A percentile compares a stretch with the other conserved stretches of the same genome.
phyloP scores from a whole-genome alignment of 2,329 filamentous ascomycete genomes.

The Clonostachys rosea region DNA sequence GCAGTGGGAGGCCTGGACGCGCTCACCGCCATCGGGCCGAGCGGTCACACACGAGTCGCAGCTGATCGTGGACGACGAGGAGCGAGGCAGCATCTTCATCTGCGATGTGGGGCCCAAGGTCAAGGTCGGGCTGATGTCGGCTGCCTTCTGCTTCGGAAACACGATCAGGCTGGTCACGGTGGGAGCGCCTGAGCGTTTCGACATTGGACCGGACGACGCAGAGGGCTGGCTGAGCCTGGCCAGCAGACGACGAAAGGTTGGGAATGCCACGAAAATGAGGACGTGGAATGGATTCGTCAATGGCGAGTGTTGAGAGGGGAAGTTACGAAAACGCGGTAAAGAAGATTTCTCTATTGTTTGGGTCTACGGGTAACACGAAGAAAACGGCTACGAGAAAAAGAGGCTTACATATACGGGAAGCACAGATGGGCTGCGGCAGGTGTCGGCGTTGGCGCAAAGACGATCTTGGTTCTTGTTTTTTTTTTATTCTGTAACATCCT shows the following conservation, averaged over 20 bases:
- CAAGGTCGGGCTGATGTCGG: constrained; percentile 56
- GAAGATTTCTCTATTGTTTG: too few relatives aligned
- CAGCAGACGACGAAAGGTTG: constrained; percentile 30
- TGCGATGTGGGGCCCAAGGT: constrained; percentile 61
- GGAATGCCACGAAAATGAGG: constrained; percentile 3
- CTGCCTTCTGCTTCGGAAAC: constrained; percentile 70
- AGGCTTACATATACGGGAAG: too few relatives aligned
- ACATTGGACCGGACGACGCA: constrained; percentile 26
- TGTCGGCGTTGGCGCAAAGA: too few relatives aligned
- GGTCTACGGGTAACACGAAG: too few relatives aligned
- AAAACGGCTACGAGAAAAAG: too few relatives aligned
- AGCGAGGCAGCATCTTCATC: constrained; percentile 53
- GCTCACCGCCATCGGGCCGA: constrained; percentile 34
- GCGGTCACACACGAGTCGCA: constrained; percentile 37
- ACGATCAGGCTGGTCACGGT: constrained; percentile 66
- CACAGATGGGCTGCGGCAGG: too few relatives aligned
- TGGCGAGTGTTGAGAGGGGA: too few relatives aligned
- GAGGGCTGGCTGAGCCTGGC: constrained; percentile 22
- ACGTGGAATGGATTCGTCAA: neutral
- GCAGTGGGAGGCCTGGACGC: constrained; percentile 52
- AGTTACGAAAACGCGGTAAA: too few relatives aligned
- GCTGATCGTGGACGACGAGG: constrained; percentile 33
- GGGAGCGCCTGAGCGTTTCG: constrained; percentile 58
- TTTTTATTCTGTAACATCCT: neutral
- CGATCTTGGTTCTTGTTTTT: neutral